Percentiles rank a stretch among this genome's conserved stretches.
phyloP scores from a whole-genome alignment of 495 filamentous ascomycete species.

The Lepraria neglecta region DNA sequence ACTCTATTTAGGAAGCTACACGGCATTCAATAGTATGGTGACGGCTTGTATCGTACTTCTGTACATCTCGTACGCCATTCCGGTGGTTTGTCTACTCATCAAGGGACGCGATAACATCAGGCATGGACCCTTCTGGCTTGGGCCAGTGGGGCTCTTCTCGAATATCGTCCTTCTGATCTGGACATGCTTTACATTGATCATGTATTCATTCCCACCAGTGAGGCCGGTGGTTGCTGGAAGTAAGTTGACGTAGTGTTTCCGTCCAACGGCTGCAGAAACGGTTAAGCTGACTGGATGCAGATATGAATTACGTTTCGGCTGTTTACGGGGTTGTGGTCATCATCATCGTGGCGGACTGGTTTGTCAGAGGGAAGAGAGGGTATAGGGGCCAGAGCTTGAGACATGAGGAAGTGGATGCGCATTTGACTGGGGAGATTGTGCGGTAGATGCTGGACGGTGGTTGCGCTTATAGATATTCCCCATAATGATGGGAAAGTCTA shows the following conservation, averaged over 20 bases:
- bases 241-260: constrained; percentile 22
- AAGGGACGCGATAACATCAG: constrained; percentile 46
- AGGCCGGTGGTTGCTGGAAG: constrained; percentile 37
- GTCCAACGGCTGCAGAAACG: neutral
- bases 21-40: constrained; percentile 52
- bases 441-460: neutral
- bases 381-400: constrained; percentile 32
- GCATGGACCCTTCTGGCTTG: constrained; percentile 49
- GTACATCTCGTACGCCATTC: constrained; percentile 49
- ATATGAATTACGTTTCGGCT: constrained; percentile 53
- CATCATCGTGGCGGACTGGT: constrained; percentile 43
- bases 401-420: constrained; percentile 19
- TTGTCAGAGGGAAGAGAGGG: constrained; percentile 37
- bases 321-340: constrained; percentile 45
- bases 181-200: constrained; percentile 48
- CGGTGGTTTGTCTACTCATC: constrained; percentile 43
- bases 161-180: constrained; percentile 46
- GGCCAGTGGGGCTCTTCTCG: constrained; percentile 36
- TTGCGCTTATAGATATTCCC: too few species aligned
- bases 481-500: too few species aligned
- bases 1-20: constrained; percentile 49
- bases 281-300: constrained; percentile 20
- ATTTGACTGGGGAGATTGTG: neutral
- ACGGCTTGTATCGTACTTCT: constrained; percentile 47
- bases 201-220: constrained; percentile 47